Evolutionary conservation across 2,329 filamentous ascomycete species (phyloP).

Genomic region (Colletotrichum spinosum): DNA sequence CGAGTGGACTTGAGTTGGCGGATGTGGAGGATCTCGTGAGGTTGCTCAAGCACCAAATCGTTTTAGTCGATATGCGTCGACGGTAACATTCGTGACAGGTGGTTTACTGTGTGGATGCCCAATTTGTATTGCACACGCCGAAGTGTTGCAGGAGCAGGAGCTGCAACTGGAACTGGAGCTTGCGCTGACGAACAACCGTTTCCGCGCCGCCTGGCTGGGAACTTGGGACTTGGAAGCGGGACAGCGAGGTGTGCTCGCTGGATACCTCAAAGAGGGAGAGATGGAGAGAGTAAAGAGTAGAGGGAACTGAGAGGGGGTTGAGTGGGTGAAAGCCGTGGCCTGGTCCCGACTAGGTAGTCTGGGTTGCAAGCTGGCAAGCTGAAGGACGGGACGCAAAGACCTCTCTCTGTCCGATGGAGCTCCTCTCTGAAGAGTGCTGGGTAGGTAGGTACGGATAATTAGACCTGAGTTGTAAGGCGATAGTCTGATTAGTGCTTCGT

Average conservation of each 20-base stretch:
- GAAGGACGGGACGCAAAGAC: slow-evolving; percentile 19
- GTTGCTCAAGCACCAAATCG: neutral
- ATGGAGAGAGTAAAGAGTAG: slow-evolving; percentile 2
- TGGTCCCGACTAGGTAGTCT: neutral
- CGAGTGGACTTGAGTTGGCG: slow-evolving; percentile 21
- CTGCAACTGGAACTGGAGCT: too few species aligned
- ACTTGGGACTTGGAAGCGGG: slow-evolving; percentile 4
- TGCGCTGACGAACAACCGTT: slow-evolving; percentile 34
- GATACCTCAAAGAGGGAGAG: neutral
- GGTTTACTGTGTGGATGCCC: slow-evolving; percentile 20
- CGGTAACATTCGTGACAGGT: slow-evolving; percentile 20
- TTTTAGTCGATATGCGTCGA: slow-evolving; percentile 25
- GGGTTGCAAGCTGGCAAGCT: slow-evolving; percentile 5
- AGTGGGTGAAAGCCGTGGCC: slow-evolving; percentile 8
- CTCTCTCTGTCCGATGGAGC: too few species aligned
- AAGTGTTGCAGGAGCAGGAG: neutral
- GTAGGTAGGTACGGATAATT: too few species aligned
- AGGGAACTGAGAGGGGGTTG: slow-evolving; percentile 5
- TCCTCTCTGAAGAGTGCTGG: too few species aligned
- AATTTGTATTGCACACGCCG: slow-evolving; percentile 33
- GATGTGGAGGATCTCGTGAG: slow-evolving; percentile 17
- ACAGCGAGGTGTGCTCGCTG: slow-evolving; percentile 10
- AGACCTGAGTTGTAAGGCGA: neutral
- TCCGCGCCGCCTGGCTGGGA: slow-evolving; percentile 31
- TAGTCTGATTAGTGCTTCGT: too few species aligned